Percentiles rank a stretch among this genome's conserved stretches.
These are phyloP conservation scores for Pythium pyrilobum DNA, from an alignment of 352 stramenopile genomes.

Conservation along the genomic window DNA sequence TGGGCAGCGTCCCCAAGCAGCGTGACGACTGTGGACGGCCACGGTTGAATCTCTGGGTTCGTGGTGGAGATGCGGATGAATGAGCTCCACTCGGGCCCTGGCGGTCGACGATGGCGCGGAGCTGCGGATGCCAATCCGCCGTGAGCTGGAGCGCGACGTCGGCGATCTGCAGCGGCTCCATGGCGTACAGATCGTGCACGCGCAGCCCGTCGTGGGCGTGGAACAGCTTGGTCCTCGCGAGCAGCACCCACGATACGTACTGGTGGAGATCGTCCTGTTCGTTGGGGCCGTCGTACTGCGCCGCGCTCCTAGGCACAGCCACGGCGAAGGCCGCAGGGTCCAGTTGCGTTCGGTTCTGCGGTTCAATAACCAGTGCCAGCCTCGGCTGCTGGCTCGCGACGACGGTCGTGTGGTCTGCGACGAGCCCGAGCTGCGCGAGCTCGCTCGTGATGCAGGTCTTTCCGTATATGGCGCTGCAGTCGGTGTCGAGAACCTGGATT, in stretches of 20 bases:
- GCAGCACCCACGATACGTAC: conserved; percentile 64
- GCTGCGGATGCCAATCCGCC: conserved; percentile 33
- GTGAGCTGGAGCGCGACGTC: conserved; percentile 53
- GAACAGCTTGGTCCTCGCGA: conserved; percentile 40
- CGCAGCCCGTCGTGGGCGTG: conserved; percentile 23
- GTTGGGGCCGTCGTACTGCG: too few species aligned
- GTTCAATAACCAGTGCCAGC: conserved; percentile 60
- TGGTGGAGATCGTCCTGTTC: conserved; percentile 43
- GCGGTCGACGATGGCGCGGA: conserved; percentile 38
- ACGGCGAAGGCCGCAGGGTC: conserved; percentile 30
- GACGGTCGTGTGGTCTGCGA: conserved; percentile 45
- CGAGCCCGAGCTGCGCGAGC: conserved; percentile 29
- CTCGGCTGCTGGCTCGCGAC: conserved; percentile 34
- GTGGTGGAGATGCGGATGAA: conserved; percentile 65
- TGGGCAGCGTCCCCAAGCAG: conserved; percentile 57
- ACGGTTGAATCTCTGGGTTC: conserved; percentile 43
- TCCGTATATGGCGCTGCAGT: conserved; percentile 62
- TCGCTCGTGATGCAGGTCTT: conserved; percentile 54
- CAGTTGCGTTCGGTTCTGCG: conserved; percentile 27
- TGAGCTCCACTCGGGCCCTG: conserved; percentile 46
- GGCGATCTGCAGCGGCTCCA: conserved; percentile 38
- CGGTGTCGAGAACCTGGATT: conserved; percentile 49
- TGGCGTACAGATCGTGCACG: conserved; percentile 39
- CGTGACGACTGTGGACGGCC: conserved; percentile 42
- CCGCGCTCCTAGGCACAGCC: background rate